These are phyloP conservation scores for Plasmodium malariae DNA, from an alignment of 169 alveolate genomes.

Conservation along the genomic window DNA sequence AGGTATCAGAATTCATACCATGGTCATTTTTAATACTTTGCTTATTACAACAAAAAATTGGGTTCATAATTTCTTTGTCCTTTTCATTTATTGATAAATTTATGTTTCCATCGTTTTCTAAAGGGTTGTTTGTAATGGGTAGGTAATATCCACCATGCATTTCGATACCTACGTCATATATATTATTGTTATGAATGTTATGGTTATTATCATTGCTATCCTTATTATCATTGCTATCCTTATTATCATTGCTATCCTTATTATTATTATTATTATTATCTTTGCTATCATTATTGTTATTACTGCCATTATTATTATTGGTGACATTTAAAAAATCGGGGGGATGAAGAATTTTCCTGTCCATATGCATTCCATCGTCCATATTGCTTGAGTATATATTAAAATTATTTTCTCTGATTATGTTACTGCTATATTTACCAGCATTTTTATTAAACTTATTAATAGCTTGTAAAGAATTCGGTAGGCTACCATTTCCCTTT, in stretches of 20 bases:
- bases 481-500: background rate
- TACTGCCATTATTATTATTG: background rate
- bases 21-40: constrained; percentile 13
- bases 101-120: constrained; percentile 1
- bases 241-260: background rate
- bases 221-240: background rate
- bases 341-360: background rate
- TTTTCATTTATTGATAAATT: constrained; percentile 10
- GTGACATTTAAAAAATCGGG: background rate
- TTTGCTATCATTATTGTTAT: background rate
- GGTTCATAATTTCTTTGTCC: constrained; percentile 4
- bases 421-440: background rate
- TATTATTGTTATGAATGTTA: background rate
- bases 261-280: constrained; percentile 6
- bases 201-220: background rate
- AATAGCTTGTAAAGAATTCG: constrained; percentile 12
- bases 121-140: constrained; percentile 12
- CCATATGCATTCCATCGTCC: background rate
- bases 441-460: background rate
- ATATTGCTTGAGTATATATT: background rate
- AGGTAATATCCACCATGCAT: constrained; percentile 6
- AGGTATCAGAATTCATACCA: background rate
- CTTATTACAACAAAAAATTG: constrained; percentile 2
- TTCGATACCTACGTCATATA: background rate
- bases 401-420: background rate